These are phyloP conservation scores for Clohesyomyces aquaticus DNA, from an alignment of 495 filamentous ascomycete species.

Conservation along the genomic window DNA sequence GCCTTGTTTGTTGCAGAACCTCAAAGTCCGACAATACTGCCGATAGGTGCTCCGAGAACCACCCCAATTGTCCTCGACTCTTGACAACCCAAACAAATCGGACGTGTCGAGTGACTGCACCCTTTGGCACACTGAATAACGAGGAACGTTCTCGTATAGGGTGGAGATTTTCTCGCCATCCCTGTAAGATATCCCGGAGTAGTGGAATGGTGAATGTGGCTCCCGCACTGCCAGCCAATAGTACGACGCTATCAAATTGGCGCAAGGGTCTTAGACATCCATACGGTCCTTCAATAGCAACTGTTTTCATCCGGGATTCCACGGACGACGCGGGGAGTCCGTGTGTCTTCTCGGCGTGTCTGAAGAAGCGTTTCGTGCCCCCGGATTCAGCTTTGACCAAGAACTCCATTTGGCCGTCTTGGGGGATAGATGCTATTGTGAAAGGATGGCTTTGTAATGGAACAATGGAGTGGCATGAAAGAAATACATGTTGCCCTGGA, in stretches of 20 bases:
- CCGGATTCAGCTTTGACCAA: slow-evolving; percentile 72
- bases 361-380: slow-evolving; percentile 68
- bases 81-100: slow-evolving; percentile 77
- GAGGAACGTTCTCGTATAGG: slow-evolving; percentile 7
- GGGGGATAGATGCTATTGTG: slow-evolving; percentile 69
- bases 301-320: slow-evolving; percentile 23
- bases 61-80: slow-evolving; percentile 66
- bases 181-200: slow-evolving; percentile 56
- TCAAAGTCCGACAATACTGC: slow-evolving; percentile 59
- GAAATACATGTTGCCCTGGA: slow-evolving; percentile 77
- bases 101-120: slow-evolving; percentile 64
- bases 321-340: slow-evolving; percentile 56
- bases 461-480: slow-evolving; percentile 70
- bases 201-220: slow-evolving; percentile 60
- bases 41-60: slow-evolving; percentile 67
- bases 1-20: slow-evolving; percentile 39
- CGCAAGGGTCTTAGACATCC: slow-evolving; percentile 53
- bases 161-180: slow-evolving; percentile 29
- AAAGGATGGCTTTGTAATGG: slow-evolving; percentile 80
- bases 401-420: slow-evolving; percentile 66
- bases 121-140: slow-evolving; percentile 42
- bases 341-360: slow-evolving; percentile 59
- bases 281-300: slow-evolving; percentile 57
- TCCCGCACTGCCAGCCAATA: slow-evolving; percentile 66
- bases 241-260: slow-evolving; percentile 62